Evolutionary conservation across 257 asterid genomes (phyloP).

Genomic region (Ocimum tenuiflorum): DNA sequence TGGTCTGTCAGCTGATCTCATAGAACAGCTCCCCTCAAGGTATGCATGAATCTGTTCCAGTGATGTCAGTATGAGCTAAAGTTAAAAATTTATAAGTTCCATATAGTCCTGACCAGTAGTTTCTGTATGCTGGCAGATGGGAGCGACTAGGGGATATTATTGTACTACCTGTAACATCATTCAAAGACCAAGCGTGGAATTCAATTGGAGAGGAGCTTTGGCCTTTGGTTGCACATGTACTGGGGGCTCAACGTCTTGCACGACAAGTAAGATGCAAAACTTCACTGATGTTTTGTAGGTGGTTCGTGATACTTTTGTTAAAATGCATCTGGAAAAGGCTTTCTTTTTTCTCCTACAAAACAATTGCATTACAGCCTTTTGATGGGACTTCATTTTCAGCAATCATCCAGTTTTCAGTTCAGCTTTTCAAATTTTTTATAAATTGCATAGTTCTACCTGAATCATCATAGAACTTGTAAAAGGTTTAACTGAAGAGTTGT

Average conservation of each 20-base stretch:
- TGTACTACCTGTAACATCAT: constrained; percentile 75
- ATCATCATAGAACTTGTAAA: constrained; percentile 3
- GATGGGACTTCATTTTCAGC: neutral
- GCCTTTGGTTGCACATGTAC: constrained; percentile 69
- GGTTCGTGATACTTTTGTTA: neutral
- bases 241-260: constrained; percentile 78
- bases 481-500: neutral
- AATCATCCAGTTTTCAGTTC: neutral
- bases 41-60: constrained; percentile 8
- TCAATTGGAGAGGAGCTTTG: constrained; percentile 65
- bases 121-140: constrained; percentile 55
- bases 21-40: constrained; percentile 85
- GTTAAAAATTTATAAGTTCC: constrained; percentile 6
- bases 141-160: constrained; percentile 80
- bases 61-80: neutral
- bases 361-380: neutral
- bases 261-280: constrained; percentile 54
- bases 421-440: neutral
- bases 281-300: neutral
- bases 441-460: constrained; percentile 11
- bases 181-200: constrained; percentile 70
- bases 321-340: neutral
- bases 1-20: constrained; percentile 51
- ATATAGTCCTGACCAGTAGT: constrained; percentile 7
- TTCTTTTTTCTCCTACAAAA: neutral